Conservation (phyloP, 345 rosid genomes). For the Lepidium africanum region DNA sequence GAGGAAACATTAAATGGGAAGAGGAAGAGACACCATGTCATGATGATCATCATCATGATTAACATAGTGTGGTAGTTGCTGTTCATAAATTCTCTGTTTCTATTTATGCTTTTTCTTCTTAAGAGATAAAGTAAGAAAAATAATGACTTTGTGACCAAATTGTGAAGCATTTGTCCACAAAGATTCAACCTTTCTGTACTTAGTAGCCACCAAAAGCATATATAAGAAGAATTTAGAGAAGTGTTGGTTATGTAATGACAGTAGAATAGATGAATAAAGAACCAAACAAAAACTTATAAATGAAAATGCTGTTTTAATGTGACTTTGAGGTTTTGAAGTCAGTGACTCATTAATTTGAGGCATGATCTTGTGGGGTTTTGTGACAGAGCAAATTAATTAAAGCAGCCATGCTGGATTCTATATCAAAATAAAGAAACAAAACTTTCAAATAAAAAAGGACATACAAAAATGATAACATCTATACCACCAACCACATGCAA, state of each 20-base stretch:
- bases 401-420: constrained; percentile 14
- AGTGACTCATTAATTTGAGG: constrained; percentile 13
- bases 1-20: constrained; percentile 14
- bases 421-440: not conserved
- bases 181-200: not conserved
- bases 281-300: not conserved
- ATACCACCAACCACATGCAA: constrained; percentile 25
- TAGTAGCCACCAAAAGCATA: constrained; percentile 9
- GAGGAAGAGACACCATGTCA: constrained; percentile 15
- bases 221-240: constrained; percentile 1
- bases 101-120: constrained; percentile 11
- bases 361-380: constrained; percentile 16
- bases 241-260: not conserved
- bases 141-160: constrained; percentile 13
- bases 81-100: not conserved
- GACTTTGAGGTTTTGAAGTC: constrained; percentile 7
- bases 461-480: not conserved
- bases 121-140: not conserved
- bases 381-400: constrained; percentile 13
- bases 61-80: constrained; percentile 27
- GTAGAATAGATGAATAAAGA: not conserved
- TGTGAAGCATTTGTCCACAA: not conserved
- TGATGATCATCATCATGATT: constrained; percentile 24
- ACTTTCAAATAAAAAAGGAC: not conserved
- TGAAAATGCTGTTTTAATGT: constrained; percentile 12